Evolutionary conservation across 2,329 filamentous ascomycete genomes (phyloP), one percentile per base, ranked within the genome.

Genomic region (Botrytis deweyae): DNA sequence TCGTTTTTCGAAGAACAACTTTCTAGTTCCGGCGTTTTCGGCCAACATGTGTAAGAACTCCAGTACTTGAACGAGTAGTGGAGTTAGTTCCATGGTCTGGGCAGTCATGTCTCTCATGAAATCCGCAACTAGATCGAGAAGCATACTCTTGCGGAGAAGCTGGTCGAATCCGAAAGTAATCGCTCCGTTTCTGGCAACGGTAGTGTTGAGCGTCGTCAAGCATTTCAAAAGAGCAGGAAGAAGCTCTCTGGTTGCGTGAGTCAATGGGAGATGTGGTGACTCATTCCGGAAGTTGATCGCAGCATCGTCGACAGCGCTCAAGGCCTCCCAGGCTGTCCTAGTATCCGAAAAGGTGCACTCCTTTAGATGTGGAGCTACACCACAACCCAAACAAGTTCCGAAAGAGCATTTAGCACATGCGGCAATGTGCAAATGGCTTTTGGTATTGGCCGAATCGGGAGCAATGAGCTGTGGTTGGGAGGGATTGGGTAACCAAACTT

Each of bases 1-100:
- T 40, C 65, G 33, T 0, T 29, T 12, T 36, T 67, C 44, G 4
- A 67, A 67, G 33, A 67, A 40, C 25, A 55, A 38, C 0, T 20
- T 58, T 9, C 52, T 0, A 0, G 22, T 67, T 46, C 14, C 0
- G 0, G 8, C 0, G 46, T 36, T 58, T 58, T 67, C 33, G 0
- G 65, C 65, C 4, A 67, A 8, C 22, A 67, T 67, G 4, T 67
- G 33, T 1, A 67, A 6, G 18, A 67, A 29, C 65, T 67, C 65
- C 46, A 46, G 29, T 0, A 1, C 29, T 29, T 67, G 65, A 4
- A 67, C 29, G 1, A 67, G 46, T 2, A 67, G 65, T 10, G 65
- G 46, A 7, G 33, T 38, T 1, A 67, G 16, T 38, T 55, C 44
- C 7, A 67, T 67, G 16, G 40, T 67, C 4, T 52, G 14, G 0